Evolutionary conservation across 1,284 basidiomycete species (phyloP), one percentile per base, ranked within the genome.

Genomic region (Phellopilus nigrolimitatus): DNA sequence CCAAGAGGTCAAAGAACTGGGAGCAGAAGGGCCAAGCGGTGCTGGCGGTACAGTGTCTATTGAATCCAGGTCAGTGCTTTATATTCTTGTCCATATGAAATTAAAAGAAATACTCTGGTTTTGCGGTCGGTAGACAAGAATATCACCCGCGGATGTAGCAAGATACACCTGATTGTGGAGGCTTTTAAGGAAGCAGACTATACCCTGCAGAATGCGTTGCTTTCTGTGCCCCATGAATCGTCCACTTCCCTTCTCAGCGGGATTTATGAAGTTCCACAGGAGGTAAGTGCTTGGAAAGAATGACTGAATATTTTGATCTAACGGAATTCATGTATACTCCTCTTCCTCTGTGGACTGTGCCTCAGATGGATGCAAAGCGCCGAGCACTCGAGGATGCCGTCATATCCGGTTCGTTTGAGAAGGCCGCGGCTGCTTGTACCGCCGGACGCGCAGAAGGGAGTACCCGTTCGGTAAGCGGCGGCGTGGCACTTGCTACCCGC

Each of bases 11-110:
- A 27, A 56, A 60, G 15, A 66, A 68, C 43, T 60, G 64, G 4
- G 72, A 71, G 71, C 59, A 61, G 42, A 63, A 60, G 17, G 48
- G 47, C 5, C 56, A 57, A 6, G 58, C 66, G 6, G 59, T 58
- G 25, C 58, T 78, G 33, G 69, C 64, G 4, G 71, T 78, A 19
- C 67, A 74, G 50, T 76, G 74, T 56, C 66, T 73, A 25, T 51
- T 74, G 19, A 64, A 72, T 53, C 65, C 70, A 24, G 73, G 68
- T 67, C 48, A 24, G 63, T 9, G 34, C n/a, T 37, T n/a, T 17
- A n/a, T n/a, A n/a, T 8, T 17, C 10, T 37, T 8, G 47, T 24
- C 0, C 24, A 17, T 39, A 12, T 34, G 31, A 21, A 33, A 8
- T n/a, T 21, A 13, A 12, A 8, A 15, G 12, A 38, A 13, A 22